Base-by-base conservation (phyloP, 345 rosid genomes). In the Camelina hispida region DNA sequence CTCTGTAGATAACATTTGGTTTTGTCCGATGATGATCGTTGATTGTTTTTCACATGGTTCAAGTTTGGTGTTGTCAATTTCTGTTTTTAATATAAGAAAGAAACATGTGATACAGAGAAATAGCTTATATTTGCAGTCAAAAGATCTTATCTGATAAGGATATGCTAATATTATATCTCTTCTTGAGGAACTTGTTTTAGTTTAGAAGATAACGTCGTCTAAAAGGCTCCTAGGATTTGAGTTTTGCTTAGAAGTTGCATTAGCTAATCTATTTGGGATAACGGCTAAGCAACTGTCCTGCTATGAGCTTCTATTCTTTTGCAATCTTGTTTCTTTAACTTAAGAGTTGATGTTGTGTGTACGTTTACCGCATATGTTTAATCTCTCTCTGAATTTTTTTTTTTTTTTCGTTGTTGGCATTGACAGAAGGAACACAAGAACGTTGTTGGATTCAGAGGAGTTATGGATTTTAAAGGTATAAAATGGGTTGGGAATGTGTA, bases 401-500 rank as follows among this genome's bases (percentile, higher is more conserved):
- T n/a, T n/a, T 43, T 48, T 10, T 10, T 23, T 34, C 17, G 74
- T 35, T 40, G 43, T 40, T 40, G 14, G 43, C 14, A 40, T 40
- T 28, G 22, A 17, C 62, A 77, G 75, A 13, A 63, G 42, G 8
- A 38, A 4, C 34, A 9, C 71, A 43, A 56, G 61, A 30, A 25
- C 46, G 9, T 55, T 63, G 9, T 63, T 54, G 57, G 58, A n/a
- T 62, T 54, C 5, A 4, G 61, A 28, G 62, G 35, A 22, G 1
- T 7, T 43, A 90, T 90, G 96, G 89, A 83, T 80, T 76, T 83
- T 57, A 84, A 84, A 68, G 93, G 96, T 53, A 79, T 88, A 71
- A 74, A 80, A 18, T 90, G 96, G 96, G 90, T 85, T 47, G 98
- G 93, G 11, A 83, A 86, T 78, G 83, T 83, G 44, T 93, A 86